phyloP scores from a whole-genome alignment of 257 asterid genomes.

The Petunia secreta region DNA sequence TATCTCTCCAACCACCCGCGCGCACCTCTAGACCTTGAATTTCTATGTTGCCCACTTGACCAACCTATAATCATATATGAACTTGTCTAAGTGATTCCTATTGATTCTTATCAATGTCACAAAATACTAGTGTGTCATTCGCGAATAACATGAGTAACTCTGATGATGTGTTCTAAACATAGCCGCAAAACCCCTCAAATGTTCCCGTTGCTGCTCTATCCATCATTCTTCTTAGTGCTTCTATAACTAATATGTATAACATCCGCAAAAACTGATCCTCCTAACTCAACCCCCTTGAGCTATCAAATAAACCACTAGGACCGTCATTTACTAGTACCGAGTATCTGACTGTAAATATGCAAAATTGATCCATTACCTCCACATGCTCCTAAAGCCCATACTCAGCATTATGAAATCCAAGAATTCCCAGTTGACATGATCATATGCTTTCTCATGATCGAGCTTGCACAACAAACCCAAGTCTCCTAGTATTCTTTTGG shows the following conservation, averaged over 20 bases:
- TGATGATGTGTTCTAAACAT: neutral
- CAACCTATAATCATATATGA: too few species aligned
- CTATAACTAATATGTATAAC: neutral
- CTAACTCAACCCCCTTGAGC: neutral
- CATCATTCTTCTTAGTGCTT: slow-evolving; percentile 15
- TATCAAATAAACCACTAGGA: neutral
- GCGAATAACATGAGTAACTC: neutral
- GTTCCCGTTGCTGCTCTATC: neutral
- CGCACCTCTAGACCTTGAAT: too few species aligned
- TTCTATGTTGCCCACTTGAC: too few species aligned
- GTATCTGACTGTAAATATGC: neutral
- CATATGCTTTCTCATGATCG: slow-evolving; percentile 5
- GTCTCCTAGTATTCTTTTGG: neutral
- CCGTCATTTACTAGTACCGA: neutral
- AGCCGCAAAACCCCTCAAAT: neutral
- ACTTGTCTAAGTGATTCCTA: neutral
- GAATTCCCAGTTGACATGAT: neutral
- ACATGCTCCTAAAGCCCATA: neutral
- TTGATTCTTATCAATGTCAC: neutral
- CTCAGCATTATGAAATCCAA: neutral
- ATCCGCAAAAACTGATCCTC: neutral
- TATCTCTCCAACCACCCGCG: too few species aligned
- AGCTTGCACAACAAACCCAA: neutral
- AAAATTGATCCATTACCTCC: neutral
- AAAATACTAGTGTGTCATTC: neutral